These are phyloP conservation scores for Patellifolia procumbens DNA, from an alignment of 179 eudicot species.

Conservation along the genomic window DNA sequence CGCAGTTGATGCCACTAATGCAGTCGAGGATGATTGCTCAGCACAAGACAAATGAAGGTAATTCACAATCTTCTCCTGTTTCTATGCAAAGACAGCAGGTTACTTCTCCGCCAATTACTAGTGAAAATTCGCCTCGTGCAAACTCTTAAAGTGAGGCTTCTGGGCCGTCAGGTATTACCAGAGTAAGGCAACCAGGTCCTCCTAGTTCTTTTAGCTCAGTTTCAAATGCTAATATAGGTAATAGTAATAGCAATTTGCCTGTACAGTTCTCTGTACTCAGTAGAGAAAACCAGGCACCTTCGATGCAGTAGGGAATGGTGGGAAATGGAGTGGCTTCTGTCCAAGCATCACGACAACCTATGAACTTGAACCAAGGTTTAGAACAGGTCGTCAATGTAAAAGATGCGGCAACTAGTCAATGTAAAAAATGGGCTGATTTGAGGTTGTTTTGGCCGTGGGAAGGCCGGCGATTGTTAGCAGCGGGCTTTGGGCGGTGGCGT, in stretches of 20 bases:
- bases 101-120: constrained; percentile 66
- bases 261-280: constrained; percentile 51
- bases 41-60: constrained; percentile 72
- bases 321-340: constrained; percentile 61
- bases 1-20: constrained; percentile 77
- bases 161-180: constrained; percentile 64
- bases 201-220: constrained; percentile 52
- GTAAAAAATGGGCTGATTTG: too few relatives aligned
- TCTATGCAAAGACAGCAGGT: constrained; percentile 71
- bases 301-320: constrained; percentile 46
- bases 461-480: too few relatives aligned
- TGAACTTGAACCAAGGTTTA: constrained; percentile 68
- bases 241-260: constrained; percentile 39
- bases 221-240: constrained; percentile 40
- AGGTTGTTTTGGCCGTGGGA: too few relatives aligned
- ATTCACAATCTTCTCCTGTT: constrained; percentile 54
- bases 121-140: constrained; percentile 80
- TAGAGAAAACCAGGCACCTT: constrained; percentile 60
- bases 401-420: constrained; percentile 44
- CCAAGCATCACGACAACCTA: constrained; percentile 58
- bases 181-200: constrained; percentile 62
- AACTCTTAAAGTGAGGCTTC: constrained; percentile 79
- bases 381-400: constrained; percentile 55
- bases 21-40: constrained; percentile 80
- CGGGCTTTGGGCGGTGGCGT: too few relatives aligned